Base-by-base conservation (phyloP, 2,329 filamentous ascomycete genomes). In the Neonectria magnoliae region DNA sequence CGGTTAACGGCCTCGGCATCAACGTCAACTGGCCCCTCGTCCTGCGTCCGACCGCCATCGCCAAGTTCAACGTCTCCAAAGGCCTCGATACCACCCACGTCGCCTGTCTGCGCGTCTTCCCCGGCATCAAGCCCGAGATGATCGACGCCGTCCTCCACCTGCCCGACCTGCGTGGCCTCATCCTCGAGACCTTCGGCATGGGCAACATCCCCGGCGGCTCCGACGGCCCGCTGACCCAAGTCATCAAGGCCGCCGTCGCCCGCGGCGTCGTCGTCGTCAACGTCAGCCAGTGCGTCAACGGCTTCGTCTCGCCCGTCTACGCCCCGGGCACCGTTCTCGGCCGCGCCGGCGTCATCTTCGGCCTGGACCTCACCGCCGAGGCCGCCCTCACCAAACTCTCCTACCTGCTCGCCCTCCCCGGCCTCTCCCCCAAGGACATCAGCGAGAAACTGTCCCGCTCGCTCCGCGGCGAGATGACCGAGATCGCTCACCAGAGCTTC, bases 61-160 rank as follows among this genome's bases (percentile, higher is more conserved):
- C 91, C 69, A 88, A 90, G 62, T 94, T 97, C 80, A 84, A 84
- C 66, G 87, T 96, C 68, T 90, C 91, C 66, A 90, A 89, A 18
- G 90, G 90, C 71, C 86, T 96, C 41, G 91, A 96, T 77, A 97
- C 92, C 11, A 89, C 91, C n/a, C 92, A 97, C 77, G 94, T 97
- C 44, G 93, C 94, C 20, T 96, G 93, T 76, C 83, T 97, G 73
- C 91, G 94, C 62, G 91, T 97, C 68, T 97, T 97, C 79, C 94
- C 94, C 0, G 94, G 94, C 33, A 97, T 98, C 80, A 92, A 92
- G 77, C 92, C 94, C n/a, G 91, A 94, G 76, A 97, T 97, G 92
- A 87, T 98, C 33, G 93, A 96, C 75, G 91, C 92, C 1, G 93
- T 97, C 16, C 83, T 97, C 64, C 87, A 87, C 48, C 82, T 94